Conservation (phyloP, 345 rosid genomes). For the Salix koriyanagi region DNA sequence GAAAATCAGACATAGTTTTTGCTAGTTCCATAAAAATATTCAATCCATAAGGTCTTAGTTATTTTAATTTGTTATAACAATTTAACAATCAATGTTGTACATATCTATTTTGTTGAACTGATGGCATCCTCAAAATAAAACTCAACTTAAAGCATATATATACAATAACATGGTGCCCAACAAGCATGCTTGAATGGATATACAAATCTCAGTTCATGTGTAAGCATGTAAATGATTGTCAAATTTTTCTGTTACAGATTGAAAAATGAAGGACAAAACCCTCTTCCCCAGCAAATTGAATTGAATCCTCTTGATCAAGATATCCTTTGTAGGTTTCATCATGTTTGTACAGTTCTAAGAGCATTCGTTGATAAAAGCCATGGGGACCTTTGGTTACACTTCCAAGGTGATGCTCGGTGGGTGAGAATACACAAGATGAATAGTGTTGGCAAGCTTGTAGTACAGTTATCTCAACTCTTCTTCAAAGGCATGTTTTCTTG, state of each 20-base stretch:
- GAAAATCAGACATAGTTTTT: too few species aligned
- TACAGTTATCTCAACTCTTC: slow-evolving; percentile 2
- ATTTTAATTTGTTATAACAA: too few species aligned
- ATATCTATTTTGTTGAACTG: too few species aligned
- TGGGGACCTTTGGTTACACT: slow-evolving; percentile 10
- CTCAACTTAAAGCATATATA: too few species aligned
- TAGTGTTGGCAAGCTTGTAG: slow-evolving; percentile 9
- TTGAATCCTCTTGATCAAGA: background rate
- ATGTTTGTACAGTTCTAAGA: slow-evolving; percentile 15
- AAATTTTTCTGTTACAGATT: background rate
- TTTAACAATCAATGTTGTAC: too few species aligned
- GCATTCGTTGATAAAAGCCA: slow-evolving; percentile 2
- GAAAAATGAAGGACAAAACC: slow-evolving; percentile 3
- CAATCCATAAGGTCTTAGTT: too few species aligned
- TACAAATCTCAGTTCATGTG: too few species aligned
- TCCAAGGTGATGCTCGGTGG: background rate
- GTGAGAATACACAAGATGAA: background rate
- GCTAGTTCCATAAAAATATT: too few species aligned
- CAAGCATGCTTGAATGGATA: too few species aligned
- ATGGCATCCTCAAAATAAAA: too few species aligned
- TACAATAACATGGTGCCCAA: too few species aligned
- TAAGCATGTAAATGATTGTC: too few species aligned
- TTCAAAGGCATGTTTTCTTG: slow-evolving; percentile 13
- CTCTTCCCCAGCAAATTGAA: slow-evolving; percentile 15
- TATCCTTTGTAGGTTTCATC: slow-evolving; percentile 1